phyloP scores from a whole-genome alignment of 345 rosid species.

The Hevea brasiliensis region DNA sequence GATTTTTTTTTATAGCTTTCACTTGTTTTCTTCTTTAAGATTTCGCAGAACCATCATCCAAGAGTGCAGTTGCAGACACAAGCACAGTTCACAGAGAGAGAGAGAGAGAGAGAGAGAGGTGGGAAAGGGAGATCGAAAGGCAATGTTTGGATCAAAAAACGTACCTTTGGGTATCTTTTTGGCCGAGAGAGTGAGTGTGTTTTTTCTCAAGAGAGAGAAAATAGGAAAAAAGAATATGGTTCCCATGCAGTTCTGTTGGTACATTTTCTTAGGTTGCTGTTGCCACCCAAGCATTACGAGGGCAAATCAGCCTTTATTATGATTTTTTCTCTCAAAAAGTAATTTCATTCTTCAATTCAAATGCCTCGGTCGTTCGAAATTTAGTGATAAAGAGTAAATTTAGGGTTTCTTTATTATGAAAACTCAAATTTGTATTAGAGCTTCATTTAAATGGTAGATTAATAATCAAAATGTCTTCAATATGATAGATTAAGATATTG shows the following conservation, averaged over 20 bases:
- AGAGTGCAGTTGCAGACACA: slow-evolving; percentile 4
- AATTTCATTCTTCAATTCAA: too few relatives aligned
- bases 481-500: too few relatives aligned
- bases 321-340: too few relatives aligned
- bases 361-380: too few relatives aligned
- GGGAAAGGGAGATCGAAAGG: slow-evolving; percentile 1
- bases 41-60: not conserved
- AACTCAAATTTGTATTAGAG: too few relatives aligned
- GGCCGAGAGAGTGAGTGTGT: not conserved
- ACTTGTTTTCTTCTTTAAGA: not conserved
- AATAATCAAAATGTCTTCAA: too few relatives aligned
- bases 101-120: not conserved
- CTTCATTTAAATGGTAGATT: too few relatives aligned
- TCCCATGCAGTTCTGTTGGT: not conserved
- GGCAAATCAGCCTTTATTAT: not conserved
- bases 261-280: not conserved
- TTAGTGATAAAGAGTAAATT: too few relatives aligned
- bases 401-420: too few relatives aligned
- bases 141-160: slow-evolving; percentile 10
- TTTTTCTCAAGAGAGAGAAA: not conserved
- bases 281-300: not conserved
- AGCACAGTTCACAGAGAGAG: too few relatives aligned
- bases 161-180: slow-evolving; percentile 6
- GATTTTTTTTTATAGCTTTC: not conserved
- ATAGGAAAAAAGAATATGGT: not conserved